Conservation (phyloP, 148 eudicot genomes). For the Amaranthus hypochondriacus region DNA sequence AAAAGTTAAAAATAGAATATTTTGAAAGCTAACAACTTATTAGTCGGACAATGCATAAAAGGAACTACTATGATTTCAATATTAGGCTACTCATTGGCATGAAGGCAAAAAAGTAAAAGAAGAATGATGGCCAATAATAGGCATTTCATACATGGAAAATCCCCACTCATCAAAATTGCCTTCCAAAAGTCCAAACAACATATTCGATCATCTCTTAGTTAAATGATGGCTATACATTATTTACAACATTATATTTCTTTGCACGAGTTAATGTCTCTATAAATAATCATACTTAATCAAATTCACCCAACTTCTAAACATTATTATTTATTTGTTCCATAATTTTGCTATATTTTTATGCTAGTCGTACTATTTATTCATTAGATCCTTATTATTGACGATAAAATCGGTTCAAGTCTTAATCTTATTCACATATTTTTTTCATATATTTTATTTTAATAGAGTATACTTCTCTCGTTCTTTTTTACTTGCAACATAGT, state of each 20-base stretch:
- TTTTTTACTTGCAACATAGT: too few species aligned
- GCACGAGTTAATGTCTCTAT: slow-evolving; percentile 4
- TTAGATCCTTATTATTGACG: too few species aligned
- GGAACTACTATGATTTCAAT: background rate
- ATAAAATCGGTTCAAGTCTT: too few species aligned
- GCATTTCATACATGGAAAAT: slow-evolving; percentile 9
- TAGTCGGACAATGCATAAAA: background rate
- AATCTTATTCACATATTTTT: too few species aligned
- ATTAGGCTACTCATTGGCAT: slow-evolving; percentile 14
- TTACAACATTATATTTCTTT: slow-evolving; percentile 4
- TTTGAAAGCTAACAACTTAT: background rate
- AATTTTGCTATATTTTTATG: too few species aligned
- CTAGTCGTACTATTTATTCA: too few species aligned
- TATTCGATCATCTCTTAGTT: slow-evolving; percentile 3
- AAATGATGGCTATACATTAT: slow-evolving; percentile 5
- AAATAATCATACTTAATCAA: background rate
- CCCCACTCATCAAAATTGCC: slow-evolving; percentile 4
- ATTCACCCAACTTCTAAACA: too few species aligned
- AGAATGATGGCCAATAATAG: slow-evolving; percentile 18
- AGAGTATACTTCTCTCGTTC: too few species aligned
- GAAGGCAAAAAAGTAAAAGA: slow-evolving; percentile 6
- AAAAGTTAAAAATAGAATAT: too few species aligned
- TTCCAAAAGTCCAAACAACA: slow-evolving; percentile 11
- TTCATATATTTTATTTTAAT: too few species aligned
- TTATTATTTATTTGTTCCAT: too few species aligned